Conservation (phyloP, 805 yeast genomes). For the Yamadazyma sp. region DNA sequence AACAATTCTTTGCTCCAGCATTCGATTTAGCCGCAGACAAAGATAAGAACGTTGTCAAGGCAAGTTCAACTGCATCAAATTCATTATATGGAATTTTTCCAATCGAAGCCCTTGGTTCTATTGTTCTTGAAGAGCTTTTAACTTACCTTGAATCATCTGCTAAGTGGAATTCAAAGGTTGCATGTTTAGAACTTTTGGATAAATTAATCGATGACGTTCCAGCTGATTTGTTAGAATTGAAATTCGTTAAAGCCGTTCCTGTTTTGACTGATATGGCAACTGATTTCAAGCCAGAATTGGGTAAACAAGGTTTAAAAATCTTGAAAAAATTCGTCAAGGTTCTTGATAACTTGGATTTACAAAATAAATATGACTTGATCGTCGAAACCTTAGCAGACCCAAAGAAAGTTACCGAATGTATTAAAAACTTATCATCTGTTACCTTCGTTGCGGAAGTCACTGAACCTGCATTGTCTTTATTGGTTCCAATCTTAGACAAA, state of each 20-base stretch:
- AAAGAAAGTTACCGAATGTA: constrained; percentile 80
- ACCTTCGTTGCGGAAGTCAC: constrained; percentile 98
- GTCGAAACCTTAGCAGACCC: constrained; percentile 91
- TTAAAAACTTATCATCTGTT: constrained; percentile 84
- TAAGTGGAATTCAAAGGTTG: constrained; percentile 89
- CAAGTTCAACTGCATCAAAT: constrained; percentile 79
- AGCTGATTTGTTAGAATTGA: constrained; percentile 77
- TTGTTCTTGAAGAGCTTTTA: constrained; percentile 59
- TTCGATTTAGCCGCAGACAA: constrained; percentile 80
- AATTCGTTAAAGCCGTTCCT: constrained; percentile 78
- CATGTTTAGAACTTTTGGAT: constrained; percentile 72
- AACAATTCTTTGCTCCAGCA: constrained; percentile 59
- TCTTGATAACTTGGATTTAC: constrained; percentile 88
- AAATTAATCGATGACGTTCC: constrained; percentile 76
- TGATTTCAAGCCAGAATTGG: constrained; percentile 94
- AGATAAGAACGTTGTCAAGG: constrained; percentile 79
- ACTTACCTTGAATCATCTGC: constrained; percentile 74
- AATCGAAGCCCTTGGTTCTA: constrained; percentile 72
- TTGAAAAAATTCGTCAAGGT: constrained; percentile 71
- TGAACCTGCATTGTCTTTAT: constrained; percentile 85
- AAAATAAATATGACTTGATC: constrained; percentile 77
- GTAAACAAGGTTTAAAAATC: constrained; percentile 75
- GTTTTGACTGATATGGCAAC: constrained; percentile 84
- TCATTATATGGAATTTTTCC: constrained; percentile 69
- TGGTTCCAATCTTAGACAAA: constrained; percentile 89